phyloP scores from a whole-genome alignment of 2,329 filamentous ascomycete species.

The Clarireedia paspali region DNA sequence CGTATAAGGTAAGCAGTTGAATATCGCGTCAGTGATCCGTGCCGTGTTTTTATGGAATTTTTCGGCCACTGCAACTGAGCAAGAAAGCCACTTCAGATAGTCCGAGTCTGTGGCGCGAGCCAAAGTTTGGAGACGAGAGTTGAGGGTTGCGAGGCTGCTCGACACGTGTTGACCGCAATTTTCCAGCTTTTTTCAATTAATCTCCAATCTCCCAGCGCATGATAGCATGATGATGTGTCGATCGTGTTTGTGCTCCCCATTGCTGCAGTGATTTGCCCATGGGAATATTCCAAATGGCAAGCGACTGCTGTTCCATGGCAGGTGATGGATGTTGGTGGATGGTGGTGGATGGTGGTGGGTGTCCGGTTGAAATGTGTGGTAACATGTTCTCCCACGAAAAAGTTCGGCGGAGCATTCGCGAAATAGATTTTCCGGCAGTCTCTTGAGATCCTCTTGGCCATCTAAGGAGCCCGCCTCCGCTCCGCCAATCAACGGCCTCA shows the following conservation, averaged over 20 bases:
- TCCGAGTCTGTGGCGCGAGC: background rate
- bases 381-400: background rate
- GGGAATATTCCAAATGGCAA: background rate
- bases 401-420: background rate
- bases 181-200: background rate
- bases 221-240: background rate
- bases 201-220: background rate
- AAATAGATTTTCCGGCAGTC: constrained; percentile 2
- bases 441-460: background rate
- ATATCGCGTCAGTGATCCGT: background rate
- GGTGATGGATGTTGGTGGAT: background rate
- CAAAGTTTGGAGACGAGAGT: constrained; percentile 8
- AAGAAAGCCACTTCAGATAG: background rate
- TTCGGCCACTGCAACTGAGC: background rate
- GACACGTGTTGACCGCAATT: constrained; percentile 5
- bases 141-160: background rate
- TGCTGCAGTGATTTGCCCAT: background rate
- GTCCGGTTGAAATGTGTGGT: background rate
- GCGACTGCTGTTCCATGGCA: background rate
- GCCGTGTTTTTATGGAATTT: background rate
- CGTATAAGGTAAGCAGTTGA: background rate
- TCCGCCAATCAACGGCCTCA: background rate
- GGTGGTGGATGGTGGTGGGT: background rate
- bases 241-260: constrained; percentile 1
- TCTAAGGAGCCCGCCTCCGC: background rate